phyloP scores from a whole-genome alignment of 768 basidiomycete species.

The Suillus spraguei region DNA sequence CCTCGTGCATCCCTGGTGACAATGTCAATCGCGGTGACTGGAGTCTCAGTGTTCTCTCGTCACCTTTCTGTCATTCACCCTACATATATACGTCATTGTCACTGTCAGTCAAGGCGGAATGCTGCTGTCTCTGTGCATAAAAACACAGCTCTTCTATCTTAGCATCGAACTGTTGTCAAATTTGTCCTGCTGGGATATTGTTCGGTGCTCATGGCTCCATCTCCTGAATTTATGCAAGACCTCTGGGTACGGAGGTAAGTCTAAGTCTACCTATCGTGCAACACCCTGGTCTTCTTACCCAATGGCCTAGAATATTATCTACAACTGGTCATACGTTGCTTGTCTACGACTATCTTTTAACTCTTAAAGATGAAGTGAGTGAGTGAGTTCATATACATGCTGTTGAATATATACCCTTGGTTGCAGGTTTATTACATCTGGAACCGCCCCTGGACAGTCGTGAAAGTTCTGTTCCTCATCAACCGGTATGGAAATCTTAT shows the following conservation, averaged over 20 bases:
- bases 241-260: slow-evolving; percentile 11
- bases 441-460: slow-evolving; percentile 15
- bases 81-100: not conserved
- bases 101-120: not conserved
- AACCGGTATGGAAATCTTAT: slow-evolving; percentile 23
- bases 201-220: slow-evolving; percentile 3
- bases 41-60: not conserved
- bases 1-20: not conserved
- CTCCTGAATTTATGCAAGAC: slow-evolving; percentile 6
- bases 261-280: not conserved
- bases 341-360: slow-evolving; percentile 20
- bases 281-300: not conserved
- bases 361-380: slow-evolving; percentile 19
- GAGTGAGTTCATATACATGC: not conserved
- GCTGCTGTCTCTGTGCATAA: not conserved
- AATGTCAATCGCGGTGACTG: not conserved
- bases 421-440: slow-evolving; percentile 20
- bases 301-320: slow-evolving; percentile 11
- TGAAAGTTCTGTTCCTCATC: slow-evolving; percentile 21
- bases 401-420: not conserved
- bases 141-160: not conserved
- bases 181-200: not conserved
- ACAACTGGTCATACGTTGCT: slow-evolving; percentile 14
- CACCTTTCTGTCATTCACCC: not conserved
- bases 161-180: not conserved